Evolutionary conservation across 2,329 filamentous ascomycete genomes (phyloP).

Genomic region (Penicillium sp.): DNA sequence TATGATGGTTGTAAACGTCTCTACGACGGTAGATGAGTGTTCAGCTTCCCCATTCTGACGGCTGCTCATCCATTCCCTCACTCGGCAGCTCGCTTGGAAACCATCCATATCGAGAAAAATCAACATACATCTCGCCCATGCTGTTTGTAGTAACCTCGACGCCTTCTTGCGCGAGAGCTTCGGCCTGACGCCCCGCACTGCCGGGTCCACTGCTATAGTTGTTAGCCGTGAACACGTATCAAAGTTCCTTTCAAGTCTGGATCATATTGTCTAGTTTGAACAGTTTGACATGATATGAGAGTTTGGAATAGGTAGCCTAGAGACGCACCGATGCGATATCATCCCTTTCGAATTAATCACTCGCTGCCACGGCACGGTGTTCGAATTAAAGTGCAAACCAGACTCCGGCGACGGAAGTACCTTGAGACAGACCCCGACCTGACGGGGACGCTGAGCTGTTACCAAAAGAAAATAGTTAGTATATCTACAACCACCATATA

Average conservation of each 20-base stretch:
- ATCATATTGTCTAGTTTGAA: neutral
- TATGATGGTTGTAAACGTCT: no score
- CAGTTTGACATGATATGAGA: neutral
- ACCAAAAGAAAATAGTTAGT: neutral
- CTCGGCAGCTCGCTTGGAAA: slow-evolving; percentile 52
- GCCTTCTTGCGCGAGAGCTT: slow-evolving; percentile 41
- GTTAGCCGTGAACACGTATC: slow-evolving; percentile 2
- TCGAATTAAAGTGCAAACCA: slow-evolving; percentile 61
- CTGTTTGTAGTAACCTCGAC: slow-evolving; percentile 42
- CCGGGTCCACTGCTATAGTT: slow-evolving; percentile 37
- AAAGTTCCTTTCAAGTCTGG: neutral
- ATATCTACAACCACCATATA: neutral
- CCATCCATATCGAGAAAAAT: slow-evolving; percentile 47
- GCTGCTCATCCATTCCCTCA: slow-evolving; percentile 34
- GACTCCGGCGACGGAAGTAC: slow-evolving; percentile 63
- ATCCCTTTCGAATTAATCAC: slow-evolving; percentile 84
- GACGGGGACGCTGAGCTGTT: slow-evolving; percentile 68
- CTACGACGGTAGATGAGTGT: neutral
- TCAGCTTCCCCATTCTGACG: slow-evolving; percentile 13
- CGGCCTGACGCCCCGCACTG: slow-evolving; percentile 44
- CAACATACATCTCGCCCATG: slow-evolving; percentile 46
- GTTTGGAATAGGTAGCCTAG: neutral
- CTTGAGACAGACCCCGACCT: slow-evolving; percentile 88
- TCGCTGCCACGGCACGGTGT: slow-evolving; percentile 90
- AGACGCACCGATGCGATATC: slow-evolving; percentile 74